Evolutionary conservation across 345 rosid genomes (phyloP), one percentile per base, ranked within the genome.

Genomic region (Syzygium oleosum): DNA sequence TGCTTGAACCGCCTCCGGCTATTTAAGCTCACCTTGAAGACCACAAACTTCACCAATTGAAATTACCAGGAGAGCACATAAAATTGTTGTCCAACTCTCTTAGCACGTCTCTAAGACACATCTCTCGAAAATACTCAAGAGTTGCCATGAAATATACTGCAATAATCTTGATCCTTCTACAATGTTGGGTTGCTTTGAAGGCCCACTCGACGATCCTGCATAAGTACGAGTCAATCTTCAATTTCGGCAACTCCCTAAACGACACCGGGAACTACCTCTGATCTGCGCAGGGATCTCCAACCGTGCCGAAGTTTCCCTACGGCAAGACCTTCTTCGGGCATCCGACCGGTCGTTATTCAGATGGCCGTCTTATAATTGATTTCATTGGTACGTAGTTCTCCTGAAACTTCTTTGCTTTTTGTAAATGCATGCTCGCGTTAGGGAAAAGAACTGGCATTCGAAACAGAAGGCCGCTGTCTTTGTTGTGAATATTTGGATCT

Each of bases 181-280:
- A 80, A 12, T 59, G n/a, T 43, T 43, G 49, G 52, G 25, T 46
- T 2, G 56, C 49, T 59, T 15, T 65, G 7, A 63, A 38, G 86
- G 15, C 23, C 65, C 34, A 61, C 63, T 51, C 89, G 12, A 58
- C 87, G 5, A 12, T 49, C 51, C 88, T 88, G 19, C 87, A 25
- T 27, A 90, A 88, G 29, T 96, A 92, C 78, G 92, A 95, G n/a
- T 90, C 96, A 3, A 93, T 96, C 29, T 96, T 93, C 89, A 95
- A 95, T 88, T 95, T 96, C 5, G 98, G 98, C 2, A 97, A 96
- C 91, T 96, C 98, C 49, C 89, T 95, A 43, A 96, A 97, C 65
- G 98, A 95, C 89, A 94, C 96, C 2, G 98, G 98, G 25, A 95
- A 96, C 88, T 92, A 91, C 84, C 93, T 96, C 12, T 88, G 87